These are phyloP conservation scores for Berkeleyomyces basicola DNA, from an alignment of 2,329 filamentous ascomycete species.

Conservation along the genomic window DNA sequence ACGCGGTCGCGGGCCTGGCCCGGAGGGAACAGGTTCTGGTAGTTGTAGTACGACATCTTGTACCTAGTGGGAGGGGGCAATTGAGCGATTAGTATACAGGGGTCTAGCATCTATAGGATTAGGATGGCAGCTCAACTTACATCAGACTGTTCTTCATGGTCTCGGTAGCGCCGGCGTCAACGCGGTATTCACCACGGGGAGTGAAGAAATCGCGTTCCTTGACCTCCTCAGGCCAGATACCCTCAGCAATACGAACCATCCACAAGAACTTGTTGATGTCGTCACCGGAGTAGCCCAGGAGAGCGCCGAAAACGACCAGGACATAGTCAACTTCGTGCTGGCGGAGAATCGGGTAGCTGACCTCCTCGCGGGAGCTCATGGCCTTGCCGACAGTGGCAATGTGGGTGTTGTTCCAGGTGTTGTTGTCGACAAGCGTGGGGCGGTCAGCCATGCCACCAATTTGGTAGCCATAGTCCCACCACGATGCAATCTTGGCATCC, in stretches of 20 bases:
- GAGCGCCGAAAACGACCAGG: constrained; percentile 88
- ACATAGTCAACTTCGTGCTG: constrained; percentile 98
- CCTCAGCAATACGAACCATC: constrained; percentile 99
- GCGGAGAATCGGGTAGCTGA: constrained; percentile 95
- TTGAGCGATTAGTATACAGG: constrained; percentile 13
- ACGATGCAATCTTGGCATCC: constrained; percentile 97
- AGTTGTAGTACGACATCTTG: constrained; percentile 99
- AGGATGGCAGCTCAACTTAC: constrained; percentile 37
- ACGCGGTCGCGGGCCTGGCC: constrained; percentile 87
- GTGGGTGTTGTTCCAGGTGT: constrained; percentile 99
- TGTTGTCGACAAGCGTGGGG: constrained; percentile 95
- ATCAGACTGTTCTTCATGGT: constrained; percentile 99
- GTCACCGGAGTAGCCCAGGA: constrained; percentile 92
- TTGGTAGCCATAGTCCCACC: constrained; percentile 99
- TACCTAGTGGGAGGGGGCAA: constrained; percentile 45
- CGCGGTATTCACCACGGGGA: constrained; percentile 77
- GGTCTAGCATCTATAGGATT: neutral
- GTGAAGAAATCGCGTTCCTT: constrained; percentile 97
- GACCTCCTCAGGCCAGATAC: constrained; percentile 98
- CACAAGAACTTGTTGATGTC: constrained; percentile 99
- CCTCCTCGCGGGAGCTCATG: constrained; percentile 93
- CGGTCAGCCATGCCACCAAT: constrained; percentile 98
- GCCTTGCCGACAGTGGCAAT: constrained; percentile 98
- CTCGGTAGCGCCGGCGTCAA: constrained; percentile 82
- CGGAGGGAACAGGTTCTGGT: constrained; percentile 72